These are phyloP conservation scores for Bryoerythrophyllum caledonicum DNA, from an alignment of 225 moss, liverwort and hornwort genomes.

Conservation along the genomic window DNA sequence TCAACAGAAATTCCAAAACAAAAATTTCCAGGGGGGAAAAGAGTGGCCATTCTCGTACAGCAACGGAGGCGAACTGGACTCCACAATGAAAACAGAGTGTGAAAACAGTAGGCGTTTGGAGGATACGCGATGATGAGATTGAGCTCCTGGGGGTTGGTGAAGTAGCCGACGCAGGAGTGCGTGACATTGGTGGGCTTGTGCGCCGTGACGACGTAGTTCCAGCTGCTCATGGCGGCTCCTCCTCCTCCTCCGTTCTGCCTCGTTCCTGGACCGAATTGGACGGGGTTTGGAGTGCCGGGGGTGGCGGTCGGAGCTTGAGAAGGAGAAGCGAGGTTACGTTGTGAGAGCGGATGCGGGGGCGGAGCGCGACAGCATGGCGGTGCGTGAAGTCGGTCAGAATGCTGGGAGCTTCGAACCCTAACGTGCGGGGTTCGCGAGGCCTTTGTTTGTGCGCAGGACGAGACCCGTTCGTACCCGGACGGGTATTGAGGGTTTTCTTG, in stretches of 20 bases:
- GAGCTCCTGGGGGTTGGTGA: conserved; percentile 94
- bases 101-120: conserved; percentile 2
- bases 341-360: no score
- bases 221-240: conserved; percentile 74
- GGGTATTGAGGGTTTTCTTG: neutral
- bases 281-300: neutral
- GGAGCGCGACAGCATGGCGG: neutral
- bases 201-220: conserved; percentile 99
- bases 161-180: conserved; percentile 98
- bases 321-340: neutral
- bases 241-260: neutral
- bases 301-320: neutral
- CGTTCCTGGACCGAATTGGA: conserved; percentile 25
- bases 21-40: neutral
- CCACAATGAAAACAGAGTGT: neutral
- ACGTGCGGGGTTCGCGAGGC: neutral
- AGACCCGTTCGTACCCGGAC: neutral
- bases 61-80: neutral
- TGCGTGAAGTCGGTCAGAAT: neutral
- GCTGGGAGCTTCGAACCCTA: neutral
- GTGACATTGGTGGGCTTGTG: conserved; percentile 99
- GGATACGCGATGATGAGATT: conserved; percentile 99
- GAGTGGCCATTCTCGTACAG: no score
- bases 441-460: neutral
- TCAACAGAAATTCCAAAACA: neutral